Base-by-base conservation (phyloP, 805 yeast genomes). In the Torulaspora indica region DNA sequence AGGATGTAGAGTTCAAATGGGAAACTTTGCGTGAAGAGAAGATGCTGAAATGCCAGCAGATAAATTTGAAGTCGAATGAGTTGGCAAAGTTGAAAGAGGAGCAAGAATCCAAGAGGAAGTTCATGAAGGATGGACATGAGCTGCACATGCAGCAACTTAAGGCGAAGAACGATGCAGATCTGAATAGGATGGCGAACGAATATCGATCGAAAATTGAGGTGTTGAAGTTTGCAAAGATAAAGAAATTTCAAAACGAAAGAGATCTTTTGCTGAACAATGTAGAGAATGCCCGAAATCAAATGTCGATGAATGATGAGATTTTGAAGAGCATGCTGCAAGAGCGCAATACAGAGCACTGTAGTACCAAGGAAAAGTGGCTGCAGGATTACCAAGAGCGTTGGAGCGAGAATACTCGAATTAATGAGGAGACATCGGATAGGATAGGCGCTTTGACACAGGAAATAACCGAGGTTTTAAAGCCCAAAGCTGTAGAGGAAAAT, bases 121-220 rank as follows among this genome's bases (percentile, higher is more conserved):
- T 49, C 34, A 46, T 57, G 38, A 57, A 46, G 40, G 59, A 53
- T 13, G 67, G 63, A 3, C 70, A 65, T 38, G 67, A 64, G 14
- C 51, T 70, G 18, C 63, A 65, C 42, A 33, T 62, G 30, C 56
- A 64, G 35, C 61, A 66, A 47, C 38, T 64, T 45, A 57, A 61
- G 22, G 58, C 62, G 12, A 67, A 67, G 22, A 59, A 68, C 40
- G 71, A 72, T 13, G 67, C 68, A 28, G 66, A 70, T 20, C 52
- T 67, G 14, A 67, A 64, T 29, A 59, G 64, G 14, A 38, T 68
- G 22, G 64, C 62, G 17, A 63, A 66, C 32, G 66, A 54, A 3
- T 70, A 67, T 44, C 53, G 58, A 14, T 28, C 47, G 0, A 63
- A 72, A 52, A 66, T 77, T 1, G 76, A 75, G 32, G 43, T 54